Conservation (phyloP, 306 rosid genomes). For the Dryas alaskensis region DNA sequence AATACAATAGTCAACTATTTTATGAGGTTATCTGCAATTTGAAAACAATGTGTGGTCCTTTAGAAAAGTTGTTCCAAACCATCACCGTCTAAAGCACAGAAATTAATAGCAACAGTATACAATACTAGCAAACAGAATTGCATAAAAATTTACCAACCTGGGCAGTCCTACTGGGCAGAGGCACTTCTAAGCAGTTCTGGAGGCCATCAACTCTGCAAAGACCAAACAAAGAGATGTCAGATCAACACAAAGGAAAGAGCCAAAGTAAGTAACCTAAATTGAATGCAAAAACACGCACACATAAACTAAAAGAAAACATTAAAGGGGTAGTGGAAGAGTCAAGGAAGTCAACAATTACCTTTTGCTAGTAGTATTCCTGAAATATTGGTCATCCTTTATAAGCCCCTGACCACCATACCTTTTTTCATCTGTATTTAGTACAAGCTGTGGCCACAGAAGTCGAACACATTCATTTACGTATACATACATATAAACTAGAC, state of each 20-base stretch:
- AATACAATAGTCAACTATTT: background rate
- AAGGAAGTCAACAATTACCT: conserved; percentile 44
- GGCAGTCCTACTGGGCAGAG: conserved; percentile 76
- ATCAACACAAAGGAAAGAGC: conserved; percentile 3
- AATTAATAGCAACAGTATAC: background rate
- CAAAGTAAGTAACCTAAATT: background rate
- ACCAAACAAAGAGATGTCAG: background rate
- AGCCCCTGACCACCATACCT: conserved; percentile 81
- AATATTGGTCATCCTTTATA: conserved; percentile 60
- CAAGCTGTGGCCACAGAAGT: conserved; percentile 45
- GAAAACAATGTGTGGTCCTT: background rate
- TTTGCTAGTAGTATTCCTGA: conserved; percentile 57
- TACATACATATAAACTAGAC: background rate
- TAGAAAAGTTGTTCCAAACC: background rate
- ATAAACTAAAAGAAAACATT: background rate
- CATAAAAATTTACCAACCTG: conserved; percentile 51
- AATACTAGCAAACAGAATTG: background rate
- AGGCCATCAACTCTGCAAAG: conserved; percentile 69
- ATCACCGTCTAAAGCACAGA: background rate
- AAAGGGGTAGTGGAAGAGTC: conserved; percentile 6
- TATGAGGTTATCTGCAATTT: background rate
- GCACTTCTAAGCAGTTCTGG: conserved; percentile 70
- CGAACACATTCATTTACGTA: background rate
- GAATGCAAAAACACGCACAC: background rate
- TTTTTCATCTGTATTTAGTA: conserved; percentile 72